phyloP scores from a whole-genome alignment of 2,329 filamentous ascomycete species.

The Ophiostoma tasmaniense region DNA sequence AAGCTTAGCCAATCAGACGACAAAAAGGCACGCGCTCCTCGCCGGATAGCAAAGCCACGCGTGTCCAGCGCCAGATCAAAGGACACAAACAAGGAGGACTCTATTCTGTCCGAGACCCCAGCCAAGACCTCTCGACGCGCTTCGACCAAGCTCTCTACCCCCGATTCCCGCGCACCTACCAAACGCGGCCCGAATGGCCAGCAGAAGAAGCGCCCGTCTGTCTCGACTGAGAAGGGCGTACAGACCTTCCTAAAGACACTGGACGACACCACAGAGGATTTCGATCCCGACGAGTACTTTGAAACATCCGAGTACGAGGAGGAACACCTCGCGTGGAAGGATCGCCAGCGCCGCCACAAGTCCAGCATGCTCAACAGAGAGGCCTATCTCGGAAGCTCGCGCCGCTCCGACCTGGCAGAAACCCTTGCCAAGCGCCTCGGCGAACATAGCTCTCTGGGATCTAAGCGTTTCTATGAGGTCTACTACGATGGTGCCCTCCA shows the following conservation, averaged over 20 bases:
- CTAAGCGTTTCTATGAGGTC: slow-evolving; percentile 64
- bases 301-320: slow-evolving; percentile 37
- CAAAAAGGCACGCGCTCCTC: slow-evolving; percentile 16
- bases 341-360: slow-evolving; percentile 58
- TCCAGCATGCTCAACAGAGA: slow-evolving; percentile 55
- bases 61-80: slow-evolving; percentile 33
- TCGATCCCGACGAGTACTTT: slow-evolving; percentile 27
- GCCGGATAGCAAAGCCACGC: slow-evolving; percentile 19
- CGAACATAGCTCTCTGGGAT: slow-evolving; percentile 61
- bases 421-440: slow-evolving; percentile 54
- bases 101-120: slow-evolving; percentile 22
- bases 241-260: slow-evolving; percentile 50
- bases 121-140: slow-evolving; percentile 43
- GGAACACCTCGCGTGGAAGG: slow-evolving; percentile 40
- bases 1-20: slow-evolving; percentile 24
- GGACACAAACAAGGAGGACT: slow-evolving; percentile 42
- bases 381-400: slow-evolving; percentile 52
- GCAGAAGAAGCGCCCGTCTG: slow-evolving; percentile 36
- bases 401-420: slow-evolving; percentile 51
- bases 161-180: slow-evolving; percentile 38
- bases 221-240: slow-evolving; percentile 50
- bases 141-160: slow-evolving; percentile 37
- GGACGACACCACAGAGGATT: slow-evolving; percentile 27
- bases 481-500: slow-evolving; percentile 75
- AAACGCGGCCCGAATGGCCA: slow-evolving; percentile 54